Evolutionary conservation across 257 asterid species (phyloP), one percentile per base, ranked within the genome.

Genomic region (Solanum chiquidenum): DNA sequence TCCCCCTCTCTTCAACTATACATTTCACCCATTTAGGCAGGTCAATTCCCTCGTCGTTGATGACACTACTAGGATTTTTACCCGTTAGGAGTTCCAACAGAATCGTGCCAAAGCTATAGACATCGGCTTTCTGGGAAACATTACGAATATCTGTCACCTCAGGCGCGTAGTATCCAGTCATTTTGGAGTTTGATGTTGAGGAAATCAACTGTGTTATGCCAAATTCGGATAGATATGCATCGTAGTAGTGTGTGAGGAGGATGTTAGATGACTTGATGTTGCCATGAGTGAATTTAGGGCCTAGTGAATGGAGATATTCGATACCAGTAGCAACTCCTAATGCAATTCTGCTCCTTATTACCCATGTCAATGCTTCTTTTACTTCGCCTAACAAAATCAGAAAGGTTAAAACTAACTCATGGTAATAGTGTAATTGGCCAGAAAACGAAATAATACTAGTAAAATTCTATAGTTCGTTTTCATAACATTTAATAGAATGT

Each of bases 231-330:
- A 92, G 76, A 0, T 90, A 83, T 6, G 92, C 92, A 3, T 64
- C 83, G 86, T 92, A 89, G 89, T 90, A 77, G 21, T 87, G 88
- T 4, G 90, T 83, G 88, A 94, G 87, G 89, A 94, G 89, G 13
- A 94, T 85, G 92, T 93, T 94, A 16, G 98, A 93, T 3, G 96
- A 91, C 42, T 90, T 93, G 90, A 94, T 86, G 91, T 93, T 94
- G 90, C 98, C 96, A 84, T 94, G 96, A n/a, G 88, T 29, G 34
- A 88, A 44, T 20, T 23, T 66, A 20, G 90, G 83, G 88, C 91
- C 82, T 2, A 68, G 74, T 25, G 95, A 93, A 88, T 93, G 98
- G 52, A 94, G 93, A 46, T 93, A 88, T 76, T 88, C 89, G 49
- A 94, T 87, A 10, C 94, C 96, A 3, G 29, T 52, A 2, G 96